Evolutionary conservation across 164 flowering plant species (phyloP).

Genomic region (Annona squamosa): DNA sequence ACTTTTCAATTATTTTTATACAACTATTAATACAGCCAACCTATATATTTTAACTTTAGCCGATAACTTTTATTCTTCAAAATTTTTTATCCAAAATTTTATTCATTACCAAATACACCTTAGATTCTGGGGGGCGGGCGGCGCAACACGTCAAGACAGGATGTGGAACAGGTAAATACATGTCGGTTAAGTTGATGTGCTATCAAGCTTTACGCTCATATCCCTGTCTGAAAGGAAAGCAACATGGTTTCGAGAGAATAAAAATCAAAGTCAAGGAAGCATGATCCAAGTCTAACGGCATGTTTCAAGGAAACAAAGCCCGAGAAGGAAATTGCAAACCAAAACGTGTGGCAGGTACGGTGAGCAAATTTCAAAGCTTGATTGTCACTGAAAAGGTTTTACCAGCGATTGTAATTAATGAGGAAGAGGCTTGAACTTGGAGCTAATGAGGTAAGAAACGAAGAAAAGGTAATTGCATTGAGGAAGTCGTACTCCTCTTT

Average conservation of each 20-base stretch:
- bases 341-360: not conserved
- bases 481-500: not conserved
- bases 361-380: not conserved
- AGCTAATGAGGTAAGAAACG: conserved; percentile 3
- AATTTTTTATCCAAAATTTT: no score
- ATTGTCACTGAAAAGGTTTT: not conserved
- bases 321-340: not conserved
- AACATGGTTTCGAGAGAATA: not conserved
- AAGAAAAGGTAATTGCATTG: not conserved
- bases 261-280: not conserved
- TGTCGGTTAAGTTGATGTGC: no score
- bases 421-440: conserved; percentile 2
- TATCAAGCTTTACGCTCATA: no score
- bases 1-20: no score
- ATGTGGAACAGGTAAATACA: no score
- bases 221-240: no score
- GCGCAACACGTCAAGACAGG: no score
- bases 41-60: no score
- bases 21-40: no score
- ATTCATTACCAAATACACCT: no score
- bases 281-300: not conserved
- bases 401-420: not conserved
- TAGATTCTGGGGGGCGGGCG: no score
- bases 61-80: no score
- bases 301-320: not conserved